Evolutionary conservation across 306 rosid species (phyloP), one percentile per base, ranked within the genome.

Genomic region (Vigna hirtella): DNA sequence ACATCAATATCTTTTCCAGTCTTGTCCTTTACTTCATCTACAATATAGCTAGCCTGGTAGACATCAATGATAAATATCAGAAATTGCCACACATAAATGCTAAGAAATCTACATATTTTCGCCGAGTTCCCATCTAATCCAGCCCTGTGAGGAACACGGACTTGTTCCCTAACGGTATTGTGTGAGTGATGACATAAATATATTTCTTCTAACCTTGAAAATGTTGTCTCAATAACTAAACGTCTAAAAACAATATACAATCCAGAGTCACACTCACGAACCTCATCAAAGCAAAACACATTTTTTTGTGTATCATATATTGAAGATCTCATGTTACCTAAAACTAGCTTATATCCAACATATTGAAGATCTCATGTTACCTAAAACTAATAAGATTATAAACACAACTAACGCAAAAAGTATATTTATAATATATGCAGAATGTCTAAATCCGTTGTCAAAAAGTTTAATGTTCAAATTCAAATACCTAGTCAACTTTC

Each of bases 1-100:
- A 90, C 68, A 66, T 92, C 86, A 9, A 93, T 63, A 18, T 87
- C 97, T 79, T 79, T 76, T 68, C 96, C 97, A 78, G 89, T 83
- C 88, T 95, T 95, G 86, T 95, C 98, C 87, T 88, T 91, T 84
- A 91, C 96, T 86, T 95, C 99, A 85, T 95, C 99, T 55, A 78
- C 89, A 17, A 83, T 91, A 85, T 95, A 95, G 70, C 77, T 91
- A 42, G 93, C 91, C 99, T 93, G 90, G 61, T 50, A 79, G 14
- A 81, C 63, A 81, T 30, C 51, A 52, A 84, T 47, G 63, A 71
- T 20, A 74, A 78, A 80, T 28, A 82, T 85, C 61, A 86, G 57
- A 58, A 48, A 43, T 40, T 16, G 61, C 53, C 65, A 36, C 2
- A 57, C 28, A 11, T 42, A 38, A 53, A 68, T n/a, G 30, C 45